Base-by-base conservation (phyloP, 1,284 basidiomycete species). In the Pyrrhoderma lamaoense region DNA sequence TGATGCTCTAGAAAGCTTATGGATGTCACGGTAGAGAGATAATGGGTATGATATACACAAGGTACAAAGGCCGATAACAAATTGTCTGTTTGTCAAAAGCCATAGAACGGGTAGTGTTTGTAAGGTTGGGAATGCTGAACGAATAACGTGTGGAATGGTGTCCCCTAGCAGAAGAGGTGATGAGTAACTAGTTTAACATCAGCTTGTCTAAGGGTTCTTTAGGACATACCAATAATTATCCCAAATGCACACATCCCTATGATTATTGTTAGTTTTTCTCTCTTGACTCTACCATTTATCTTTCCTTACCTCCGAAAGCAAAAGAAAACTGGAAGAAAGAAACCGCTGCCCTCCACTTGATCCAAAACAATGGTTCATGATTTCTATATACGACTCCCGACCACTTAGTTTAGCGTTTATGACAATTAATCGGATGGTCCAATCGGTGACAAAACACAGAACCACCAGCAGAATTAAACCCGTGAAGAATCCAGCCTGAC, bases 321-420 rank as follows among this genome's bases (percentile, higher is more conserved):
- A 98, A 98, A 0, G 93, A 77, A 62, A 99, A 98, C 64, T 99
- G 96, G 66, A 99, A 99, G 67, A 98, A 88, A 0, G 93, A 96
- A 11, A 98, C 93, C 0, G 92, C 91, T 2, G 90, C 89, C 47
- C 90, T 79, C 93, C 93, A 52, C 81, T 83, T 3, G 79, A 70
- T 8, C 96, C 96, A 63, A 95, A 99, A 67, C 93, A 97, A 53
- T 87, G 87, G 62, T 91, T 76, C 93, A 98, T 96, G 57, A 96
- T 91, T 59, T 91, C 95, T 58, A 97, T 96, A 65, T 99, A 99
- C 1, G 92, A 93, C 57, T 81, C 82, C 47, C 89, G 76, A 0
- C 96, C 95, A 60, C 89, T 92, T 54, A 99, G 74, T 70, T 99
- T 99, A 31, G 93, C 94, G 64, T 98, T 98, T 59, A 94, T 68